These are phyloP conservation scores for Plasmodium yoelii DNA, from an alignment of 169 alveolate genomes.

Conservation along the genomic window DNA sequence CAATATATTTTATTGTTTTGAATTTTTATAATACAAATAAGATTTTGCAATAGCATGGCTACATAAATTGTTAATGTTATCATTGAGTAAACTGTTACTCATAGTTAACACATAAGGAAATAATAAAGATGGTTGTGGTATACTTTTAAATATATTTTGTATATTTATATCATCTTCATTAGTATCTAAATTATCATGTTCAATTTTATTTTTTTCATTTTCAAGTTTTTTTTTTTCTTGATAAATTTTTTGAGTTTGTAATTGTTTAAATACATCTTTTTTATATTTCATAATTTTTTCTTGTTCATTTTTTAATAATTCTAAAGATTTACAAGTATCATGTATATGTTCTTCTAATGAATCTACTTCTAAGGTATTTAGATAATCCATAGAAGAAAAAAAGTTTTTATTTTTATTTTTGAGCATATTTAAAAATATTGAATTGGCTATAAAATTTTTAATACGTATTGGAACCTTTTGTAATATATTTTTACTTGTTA, in stretches of 20 bases:
- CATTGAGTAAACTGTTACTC: slow-evolving; percentile 68
- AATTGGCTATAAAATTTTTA: slow-evolving; percentile 44
- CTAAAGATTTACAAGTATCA: slow-evolving; percentile 57
- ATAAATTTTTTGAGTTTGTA: slow-evolving; percentile 66
- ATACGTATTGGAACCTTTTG: slow-evolving; percentile 57
- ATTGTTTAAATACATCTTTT: slow-evolving; percentile 71
- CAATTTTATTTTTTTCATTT: slow-evolving; percentile 66
- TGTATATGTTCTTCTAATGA: slow-evolving; percentile 43
- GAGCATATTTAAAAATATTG: slow-evolving; percentile 60
- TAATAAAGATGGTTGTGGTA: slow-evolving; percentile 67
- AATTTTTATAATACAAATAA: slow-evolving; percentile 58
- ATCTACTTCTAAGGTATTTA: slow-evolving; percentile 47
- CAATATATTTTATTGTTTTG: slow-evolving; percentile 18
- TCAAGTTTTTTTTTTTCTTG: slow-evolving; percentile 71
- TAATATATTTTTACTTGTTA: slow-evolving; percentile 60
- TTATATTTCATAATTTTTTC: slow-evolving; percentile 67
- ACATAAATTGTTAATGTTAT: slow-evolving; percentile 68
- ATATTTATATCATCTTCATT: slow-evolving; percentile 61
- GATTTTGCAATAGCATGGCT: slow-evolving; percentile 75
- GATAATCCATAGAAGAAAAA: slow-evolving; percentile 34
- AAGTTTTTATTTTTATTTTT: slow-evolving; percentile 70
- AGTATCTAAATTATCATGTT: slow-evolving; percentile 53
- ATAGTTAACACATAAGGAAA: slow-evolving; percentile 69
- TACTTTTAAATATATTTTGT: slow-evolving; percentile 54
- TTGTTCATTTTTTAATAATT: slow-evolving; percentile 53